Base-by-base conservation (phyloP, 768 basidiomycete genomes). In the Suillus paluster region DNA sequence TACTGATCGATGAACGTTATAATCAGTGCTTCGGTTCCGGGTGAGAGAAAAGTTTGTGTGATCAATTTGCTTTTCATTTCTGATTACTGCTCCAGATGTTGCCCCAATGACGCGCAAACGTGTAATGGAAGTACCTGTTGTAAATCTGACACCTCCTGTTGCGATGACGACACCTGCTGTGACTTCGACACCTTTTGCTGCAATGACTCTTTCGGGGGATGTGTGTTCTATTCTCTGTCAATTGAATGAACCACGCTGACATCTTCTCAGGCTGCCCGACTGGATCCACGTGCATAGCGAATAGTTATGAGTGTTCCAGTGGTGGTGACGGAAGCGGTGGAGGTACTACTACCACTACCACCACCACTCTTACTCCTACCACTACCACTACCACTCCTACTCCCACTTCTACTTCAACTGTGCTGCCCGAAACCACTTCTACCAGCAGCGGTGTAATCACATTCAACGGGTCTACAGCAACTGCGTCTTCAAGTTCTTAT, bases 191-290 rank as follows among this genome's bases (percentile, higher is more conserved):
- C 8, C 23, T 48, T 59, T 21, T 72, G 70, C 25, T 72, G 71
- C 27, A 65, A 59, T 38, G 71, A 72, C 38, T 48, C 53, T 10
- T 36, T 48, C 33, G 71, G 71, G 38, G 66, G 61, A 58, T 72
- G 71, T 72, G 50, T 27, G 71, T 66, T 19, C 8, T 11, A 34
- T 27, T 38, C 12, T 42, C 52, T 34, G 5, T 21, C 2, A 14
- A n/a, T 11, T 10, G 8, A 8, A 21, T 33, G 11, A n/a, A 1
- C 17, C 9, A 15, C n/a, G 30, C 30, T 52, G 56, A 19, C 15
- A 15, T 41, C 41, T 14, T 27, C 23, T 2, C 42, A 72, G 71
- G 71, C 49, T 72, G 71, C 46, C 52, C 64, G 41, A 42, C 6
- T 19, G 41, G 41, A 42, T 42, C 41, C 19, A 42, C 41, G 19